Evolutionary conservation across 2,329 filamentous ascomycete species (phyloP), one percentile per base, ranked within the genome.

Genomic region (Aphanocladium album): DNA sequence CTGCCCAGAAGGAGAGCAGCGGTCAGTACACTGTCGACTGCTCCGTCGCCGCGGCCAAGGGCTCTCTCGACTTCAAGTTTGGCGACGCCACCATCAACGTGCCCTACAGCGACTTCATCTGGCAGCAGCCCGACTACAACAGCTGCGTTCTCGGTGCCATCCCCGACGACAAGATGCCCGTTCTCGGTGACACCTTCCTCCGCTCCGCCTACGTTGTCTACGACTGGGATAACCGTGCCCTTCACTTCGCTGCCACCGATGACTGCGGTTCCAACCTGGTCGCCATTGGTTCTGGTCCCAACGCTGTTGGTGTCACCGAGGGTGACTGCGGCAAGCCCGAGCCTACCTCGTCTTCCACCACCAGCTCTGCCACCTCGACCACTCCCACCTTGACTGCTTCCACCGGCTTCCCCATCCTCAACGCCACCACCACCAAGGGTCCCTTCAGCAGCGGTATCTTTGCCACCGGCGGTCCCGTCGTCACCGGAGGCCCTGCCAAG

Each of bases 1-100:
- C 76, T 58, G 79, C 82, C 43, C 70, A 74, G 17, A 76, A 77
- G 49, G 74, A 79, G 43, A 45, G 72, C 30, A 67, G 74, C 3
- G 78, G 76, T 9, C 76, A 79, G 49, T 79, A 82, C 53, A 71
- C 82, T 21, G 77, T 87, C 16, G 78, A 80, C 21, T 81, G 80
- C 64, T 60, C 60, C 5, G 62, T 70, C 7, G 65, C 58, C 43
- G 64, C 73, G 46, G 68, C 73, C 27, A 66, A 73, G 43, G 78
- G 77, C 46, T 74, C 70, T 0, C 65, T 83, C 59, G 75, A 80
- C 66, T 83, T 80, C 64, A 74, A 73, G 47, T 83, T 83, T 64
- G 79, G 76, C 49, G 74, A 76, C 33, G 69, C 70, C 27, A 67
- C 68, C 23, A 77, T 83, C 67, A 74, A 74, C 39, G 79, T 83